Evolutionary conservation across 345 rosid species (phyloP).

Genomic region (Euphorbia peplus): DNA sequence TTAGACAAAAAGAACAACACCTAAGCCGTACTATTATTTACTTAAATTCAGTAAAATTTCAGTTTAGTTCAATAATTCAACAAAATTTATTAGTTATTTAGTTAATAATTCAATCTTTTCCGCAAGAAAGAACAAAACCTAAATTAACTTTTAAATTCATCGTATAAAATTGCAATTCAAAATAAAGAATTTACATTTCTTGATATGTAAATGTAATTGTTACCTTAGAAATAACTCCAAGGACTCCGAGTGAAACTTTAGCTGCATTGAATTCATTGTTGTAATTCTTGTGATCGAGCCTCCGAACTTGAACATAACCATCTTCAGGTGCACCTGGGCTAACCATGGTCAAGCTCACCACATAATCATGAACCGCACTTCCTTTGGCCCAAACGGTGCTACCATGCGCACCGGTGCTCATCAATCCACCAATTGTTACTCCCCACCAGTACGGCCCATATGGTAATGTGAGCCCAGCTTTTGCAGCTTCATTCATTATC

Average conservation of each 20-base stretch:
- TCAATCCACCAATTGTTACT: conserved; percentile 64
- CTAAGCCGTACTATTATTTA: no score
- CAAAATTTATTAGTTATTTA: no score
- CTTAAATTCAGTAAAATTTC: no score
- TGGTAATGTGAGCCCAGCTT: conserved; percentile 63
- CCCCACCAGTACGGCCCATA: conserved; percentile 95
- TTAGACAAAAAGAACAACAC: no score
- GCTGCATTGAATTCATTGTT: conserved; percentile 48
- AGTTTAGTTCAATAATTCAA: no score
- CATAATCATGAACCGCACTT: conserved; percentile 73
- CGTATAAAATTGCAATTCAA: no score
- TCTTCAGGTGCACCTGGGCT: conserved; percentile 48
- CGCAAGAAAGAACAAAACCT: no score
- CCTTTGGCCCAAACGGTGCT: conserved; percentile 80
- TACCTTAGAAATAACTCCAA: conserved; percentile 85
- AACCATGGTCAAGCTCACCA: conserved; percentile 48
- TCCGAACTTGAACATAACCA: conserved; percentile 47
- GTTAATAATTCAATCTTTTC: no score
- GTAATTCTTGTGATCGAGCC: conserved; percentile 8
- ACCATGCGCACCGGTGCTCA: conserved; percentile 87
- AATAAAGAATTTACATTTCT: no score
- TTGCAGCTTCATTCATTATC: conserved; percentile 53
- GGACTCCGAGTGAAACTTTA: conserved; percentile 81
- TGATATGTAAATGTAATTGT: no score
- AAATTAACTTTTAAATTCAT: no score